A percentile compares a stretch with the other conserved stretches of the same genome.
phyloP scores from a whole-genome alignment of 225 moss, liverwort and hornwort species.

The Pleurozium schreberi region DNA sequence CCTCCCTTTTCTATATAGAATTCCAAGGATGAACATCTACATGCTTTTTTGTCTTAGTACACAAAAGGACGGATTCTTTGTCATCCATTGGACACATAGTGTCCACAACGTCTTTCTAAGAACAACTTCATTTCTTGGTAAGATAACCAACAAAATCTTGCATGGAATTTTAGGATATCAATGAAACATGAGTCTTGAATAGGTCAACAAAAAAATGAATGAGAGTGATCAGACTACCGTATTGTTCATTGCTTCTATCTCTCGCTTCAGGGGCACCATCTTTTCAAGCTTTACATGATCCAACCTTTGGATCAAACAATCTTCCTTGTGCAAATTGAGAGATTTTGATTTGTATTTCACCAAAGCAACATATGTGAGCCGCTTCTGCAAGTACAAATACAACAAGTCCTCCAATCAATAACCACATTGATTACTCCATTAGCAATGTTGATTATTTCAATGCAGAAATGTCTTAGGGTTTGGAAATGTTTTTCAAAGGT shows the following conservation, averaged over 20 bases:
- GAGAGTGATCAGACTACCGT: accelerated
- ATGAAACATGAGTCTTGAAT: background rate
- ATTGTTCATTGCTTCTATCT: accelerated
- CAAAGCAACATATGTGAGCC: too few relatives aligned
- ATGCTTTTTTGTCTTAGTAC: too few relatives aligned
- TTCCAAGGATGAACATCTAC: too few relatives aligned
- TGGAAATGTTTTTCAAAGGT: background rate
- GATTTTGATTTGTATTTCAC: too few relatives aligned
- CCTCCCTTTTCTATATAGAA: too few relatives aligned
- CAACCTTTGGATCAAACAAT: background rate
- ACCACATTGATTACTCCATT: accelerated
- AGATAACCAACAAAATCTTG: accelerated
- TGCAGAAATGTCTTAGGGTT: accelerated
- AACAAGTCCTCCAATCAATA: too few relatives aligned
- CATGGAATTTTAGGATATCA: background rate
- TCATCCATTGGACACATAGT: too few relatives aligned
- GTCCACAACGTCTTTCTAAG: too few relatives aligned
- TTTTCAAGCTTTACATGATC: accelerated
- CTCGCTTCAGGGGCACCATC: accelerated
- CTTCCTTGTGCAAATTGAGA: background rate
- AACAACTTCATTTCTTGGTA: accelerated
- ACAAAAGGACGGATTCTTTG: too few relatives aligned
- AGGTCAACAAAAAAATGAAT: background rate
- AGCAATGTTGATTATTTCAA: background rate
- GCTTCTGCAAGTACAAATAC: too few relatives aligned